These are phyloP conservation scores for Trichosporon asahii DNA, from an alignment of 1,284 basidiomycete genomes.

Conservation along the genomic window DNA sequence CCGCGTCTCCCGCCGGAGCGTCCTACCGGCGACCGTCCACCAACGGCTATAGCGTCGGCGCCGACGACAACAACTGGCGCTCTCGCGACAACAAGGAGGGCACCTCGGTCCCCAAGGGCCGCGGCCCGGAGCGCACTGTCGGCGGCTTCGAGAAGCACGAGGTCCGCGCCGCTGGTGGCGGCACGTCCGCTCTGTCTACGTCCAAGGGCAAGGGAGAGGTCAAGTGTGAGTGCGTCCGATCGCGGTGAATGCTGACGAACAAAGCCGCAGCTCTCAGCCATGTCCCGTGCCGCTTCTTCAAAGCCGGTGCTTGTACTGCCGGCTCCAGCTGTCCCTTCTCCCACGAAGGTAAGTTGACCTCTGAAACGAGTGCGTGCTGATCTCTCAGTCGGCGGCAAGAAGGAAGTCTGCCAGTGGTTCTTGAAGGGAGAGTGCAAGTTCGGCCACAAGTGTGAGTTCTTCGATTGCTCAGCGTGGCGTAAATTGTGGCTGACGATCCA, in stretches of 20 bases:
- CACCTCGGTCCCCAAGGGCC: constrained; percentile 16
- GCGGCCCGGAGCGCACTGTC: constrained; percentile 35
- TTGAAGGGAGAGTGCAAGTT: constrained; percentile 87
- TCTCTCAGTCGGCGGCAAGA: constrained; percentile 66
- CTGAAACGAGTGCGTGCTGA: neutral
- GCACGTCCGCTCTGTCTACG: constrained; percentile 18
- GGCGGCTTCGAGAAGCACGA: constrained; percentile 41
- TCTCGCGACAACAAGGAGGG: constrained; percentile 16
- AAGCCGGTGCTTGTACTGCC: constrained; percentile 86
- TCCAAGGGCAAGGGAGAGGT: constrained; percentile 22
- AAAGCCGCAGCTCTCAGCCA: constrained; percentile 63
- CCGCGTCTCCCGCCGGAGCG: constrained; percentile 2
- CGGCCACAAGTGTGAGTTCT: constrained; percentile 78
- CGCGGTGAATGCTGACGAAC: neutral
- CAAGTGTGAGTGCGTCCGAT: constrained; percentile 14
- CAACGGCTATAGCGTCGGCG: constrained; percentile 20
- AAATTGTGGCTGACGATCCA: constrained; percentile 22
- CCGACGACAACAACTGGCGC: constrained; percentile 33
- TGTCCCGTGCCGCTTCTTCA: constrained; percentile 98
- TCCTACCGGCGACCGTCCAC: constrained; percentile 14
- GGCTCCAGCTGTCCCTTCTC: constrained; percentile 95
- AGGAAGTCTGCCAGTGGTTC: constrained; percentile 92
- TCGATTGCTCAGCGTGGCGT: neutral
- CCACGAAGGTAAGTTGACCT: constrained; percentile 55
- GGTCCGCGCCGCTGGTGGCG: constrained; percentile 20